Evolutionary conservation across 2,329 filamentous ascomycete genomes (phyloP).

Genomic region (Septoria linicola): DNA sequence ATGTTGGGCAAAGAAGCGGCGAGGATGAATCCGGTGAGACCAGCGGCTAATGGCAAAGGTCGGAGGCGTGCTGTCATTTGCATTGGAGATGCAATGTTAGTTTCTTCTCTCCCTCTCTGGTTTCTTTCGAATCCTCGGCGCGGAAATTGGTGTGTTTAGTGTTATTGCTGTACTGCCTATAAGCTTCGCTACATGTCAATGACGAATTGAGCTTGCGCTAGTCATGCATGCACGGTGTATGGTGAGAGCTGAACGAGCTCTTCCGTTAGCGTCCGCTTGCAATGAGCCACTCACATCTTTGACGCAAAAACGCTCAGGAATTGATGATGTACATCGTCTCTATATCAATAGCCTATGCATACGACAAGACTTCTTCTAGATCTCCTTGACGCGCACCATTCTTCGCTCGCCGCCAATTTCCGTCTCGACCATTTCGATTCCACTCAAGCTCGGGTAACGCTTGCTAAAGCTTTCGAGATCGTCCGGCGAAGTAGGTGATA

Average conservation of each 20-base stretch:
- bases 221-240: no score
- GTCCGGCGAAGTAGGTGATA: constrained; percentile 9
- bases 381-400: constrained; percentile 19
- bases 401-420: constrained; percentile 28
- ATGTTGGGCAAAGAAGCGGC: constrained; percentile 13
- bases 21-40: constrained; percentile 21
- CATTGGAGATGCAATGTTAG: background rate
- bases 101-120: no score
- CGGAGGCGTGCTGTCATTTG: constrained; percentile 18
- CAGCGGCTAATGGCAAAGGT: constrained; percentile 18
- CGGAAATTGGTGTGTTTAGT: no score
- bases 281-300: no score
- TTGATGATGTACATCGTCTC: background rate
- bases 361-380: constrained; percentile 4
- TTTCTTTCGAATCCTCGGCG: no score
- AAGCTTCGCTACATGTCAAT: no score
- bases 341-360: background rate
- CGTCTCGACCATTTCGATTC: constrained; percentile 79
- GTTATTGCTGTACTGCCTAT: no score
- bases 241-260: no score
- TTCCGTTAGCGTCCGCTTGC: no score
- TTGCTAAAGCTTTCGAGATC: constrained; percentile 63
- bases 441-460: constrained; percentile 78
- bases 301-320: no score
- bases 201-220: no score